phyloP scores from a whole-genome alignment of 2,329 filamentous ascomycete genomes.

The Calonectria honghensis region DNA sequence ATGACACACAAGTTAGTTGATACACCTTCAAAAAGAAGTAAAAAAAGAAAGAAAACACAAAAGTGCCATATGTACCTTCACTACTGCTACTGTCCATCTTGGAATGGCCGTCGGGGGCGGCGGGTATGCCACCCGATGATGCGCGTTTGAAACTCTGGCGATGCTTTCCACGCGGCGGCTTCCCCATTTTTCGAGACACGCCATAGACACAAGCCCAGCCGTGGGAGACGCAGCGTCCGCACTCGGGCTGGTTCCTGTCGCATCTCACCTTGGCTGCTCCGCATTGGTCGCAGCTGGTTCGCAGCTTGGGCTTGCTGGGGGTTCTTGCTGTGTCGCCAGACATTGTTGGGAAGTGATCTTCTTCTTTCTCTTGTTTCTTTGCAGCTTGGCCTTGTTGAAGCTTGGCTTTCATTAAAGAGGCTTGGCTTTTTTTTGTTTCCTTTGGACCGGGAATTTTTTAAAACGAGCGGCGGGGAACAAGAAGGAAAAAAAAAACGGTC shows the following conservation, averaged over 20 bases:
- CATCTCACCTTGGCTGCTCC: slow-evolving; percentile 33
- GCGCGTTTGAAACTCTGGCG: slow-evolving; percentile 23
- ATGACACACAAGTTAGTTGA: not conserved
- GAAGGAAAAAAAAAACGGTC: not conserved
- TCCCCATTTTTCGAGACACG: slow-evolving; percentile 35
- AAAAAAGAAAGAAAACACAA: not conserved
- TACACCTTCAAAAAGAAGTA: not conserved
- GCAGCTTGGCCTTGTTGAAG: too few relatives aligned
- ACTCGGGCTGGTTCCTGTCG: slow-evolving; percentile 28
- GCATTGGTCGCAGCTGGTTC: slow-evolving; percentile 33
- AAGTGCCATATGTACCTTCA: slow-evolving; percentile 3
- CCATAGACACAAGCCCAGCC: slow-evolving; percentile 33
- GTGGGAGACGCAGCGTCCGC: slow-evolving; percentile 30
- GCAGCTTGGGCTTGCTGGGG: slow-evolving; percentile 28
- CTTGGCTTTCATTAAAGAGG: too few relatives aligned
- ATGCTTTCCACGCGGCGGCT: slow-evolving; percentile 32
- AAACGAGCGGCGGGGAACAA: not conserved
- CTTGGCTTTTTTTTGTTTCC: not conserved
- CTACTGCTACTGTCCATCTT: slow-evolving; percentile 27
- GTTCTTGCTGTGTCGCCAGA: slow-evolving; percentile 11
- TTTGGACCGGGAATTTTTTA: not conserved
- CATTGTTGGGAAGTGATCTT: slow-evolving; percentile 7
- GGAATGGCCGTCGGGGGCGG: not conserved
- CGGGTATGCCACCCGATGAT: not conserved
- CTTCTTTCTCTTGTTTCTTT: not conserved